Evolutionary conservation across 2,329 filamentous ascomycete species (phyloP), one percentile per base, ranked within the genome.

Genomic region (Epichloe bromicola): DNA sequence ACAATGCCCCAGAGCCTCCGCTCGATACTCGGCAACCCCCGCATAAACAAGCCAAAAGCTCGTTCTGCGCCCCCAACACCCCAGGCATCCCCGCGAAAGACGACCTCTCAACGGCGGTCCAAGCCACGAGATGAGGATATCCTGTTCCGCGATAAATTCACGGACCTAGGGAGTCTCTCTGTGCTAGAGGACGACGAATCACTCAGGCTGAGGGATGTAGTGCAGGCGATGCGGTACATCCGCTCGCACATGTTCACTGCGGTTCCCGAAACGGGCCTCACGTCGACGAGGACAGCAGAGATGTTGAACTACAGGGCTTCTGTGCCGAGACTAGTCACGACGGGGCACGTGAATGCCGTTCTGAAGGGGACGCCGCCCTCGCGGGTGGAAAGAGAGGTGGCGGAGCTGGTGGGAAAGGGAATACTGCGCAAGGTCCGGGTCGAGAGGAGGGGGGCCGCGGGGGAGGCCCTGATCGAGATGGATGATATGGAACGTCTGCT

Each of bases 401-500:
- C 77, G 3, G 74, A 80, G 58, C 70, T 88, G 37, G 65, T 76
- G 17, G 68, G 72, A 12, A 70, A 69, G 11, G 83, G 84, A 0
- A 67, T 74, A 4, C 53, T 88, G 44, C 70, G 82, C 41, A 79
- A 78, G 61, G 70, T 88, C 11, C 73, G 76, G 2, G 76, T 88
- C n/a, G 77, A 80, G 12, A 70, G 77, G 38, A 69, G 81, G 11
- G 80, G 77, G 3, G 72, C 72, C 15, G 72, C 79, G 46, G 82
- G 82, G 83, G 84, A 89, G 62, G 79, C 78, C 1, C 66, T 89
- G 11, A 75, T 86, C 14, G 70, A 82, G 56, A 70, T 72, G 5
- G 61, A 67, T 4, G 78, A 82, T 56, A 73, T 85, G 60, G 74
- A 80, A 56, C 59, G 53, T 12, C 66, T 79, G 63, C 59, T 81